Base-by-base conservation (phyloP, 768 basidiomycete genomes). In the Sporobolomyces pararoseus region DNA sequence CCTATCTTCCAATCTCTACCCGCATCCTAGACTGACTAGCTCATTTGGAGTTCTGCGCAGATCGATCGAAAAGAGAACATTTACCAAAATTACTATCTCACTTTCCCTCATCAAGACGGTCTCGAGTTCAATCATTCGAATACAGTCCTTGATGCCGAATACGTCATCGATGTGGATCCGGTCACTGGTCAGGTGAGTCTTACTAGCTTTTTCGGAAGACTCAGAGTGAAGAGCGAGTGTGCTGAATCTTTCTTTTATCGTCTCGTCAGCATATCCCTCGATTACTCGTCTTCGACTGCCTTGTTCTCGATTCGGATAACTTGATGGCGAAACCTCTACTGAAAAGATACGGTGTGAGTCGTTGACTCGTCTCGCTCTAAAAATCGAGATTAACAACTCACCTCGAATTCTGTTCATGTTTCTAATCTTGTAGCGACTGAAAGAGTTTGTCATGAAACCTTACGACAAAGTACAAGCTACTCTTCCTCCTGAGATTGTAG, bases 51-150 rank as follows among this genome's bases (percentile, higher is more conserved):
- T n/a, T 39, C 17, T 23, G 29, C 55, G 39, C 77, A 99, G 95
- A 90, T 98, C 76, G 95, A 99, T 83, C 87, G 96, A 66, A 91
- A 94, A 78, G 94, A 98, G 77, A 80, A 83, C 3, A 98, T 92
- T 79, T 88, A 89, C 68, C 79, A 85, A 75, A 80, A 92, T 12
- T 76, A 80, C 19, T 91, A 90, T 3, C 82, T 97, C 47, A 90
- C 84, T 81, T 97, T 99, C 77, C 96, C 95, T 29, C 90, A 94
- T 76, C 87, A 89, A 75, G 89, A 89, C 74, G 84, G 87, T 70
- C 86, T 85, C 3, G 81, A 81, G 70, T 82, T 81, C 25, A 87
- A 89, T 4, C 83, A 96, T 47, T 83, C 85, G 72, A 88, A 89
- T 77, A 90, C 90, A 0, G 82, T 99, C 14, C 80, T 98, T 25